Conservation (phyloP, 495 filamentous ascomycete genomes). For the Aspergillus haitiensis region DNA sequence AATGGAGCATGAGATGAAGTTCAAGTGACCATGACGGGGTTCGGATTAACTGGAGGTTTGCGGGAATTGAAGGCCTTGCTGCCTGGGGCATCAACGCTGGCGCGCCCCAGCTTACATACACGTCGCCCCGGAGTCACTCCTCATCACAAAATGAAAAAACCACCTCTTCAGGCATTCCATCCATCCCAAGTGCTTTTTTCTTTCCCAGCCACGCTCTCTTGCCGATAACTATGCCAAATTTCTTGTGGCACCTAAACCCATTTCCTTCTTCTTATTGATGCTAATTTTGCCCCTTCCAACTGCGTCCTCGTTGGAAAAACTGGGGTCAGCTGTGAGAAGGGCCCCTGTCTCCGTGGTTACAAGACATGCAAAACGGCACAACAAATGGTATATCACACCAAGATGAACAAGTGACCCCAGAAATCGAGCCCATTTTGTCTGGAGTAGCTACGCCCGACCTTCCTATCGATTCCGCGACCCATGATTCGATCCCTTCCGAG, state of each 20-base stretch:
- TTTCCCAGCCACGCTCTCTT: conserved; percentile 40
- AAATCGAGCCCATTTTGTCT: conserved; percentile 27
- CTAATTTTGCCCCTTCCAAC: conserved; percentile 59
- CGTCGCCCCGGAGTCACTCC: conserved; percentile 23
- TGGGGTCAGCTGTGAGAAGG: conserved; percentile 56
- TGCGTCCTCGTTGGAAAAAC: conserved; percentile 65
- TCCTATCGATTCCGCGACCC: conserved; percentile 29
- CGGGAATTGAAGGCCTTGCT: conserved; percentile 16
- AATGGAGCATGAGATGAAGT: conserved; percentile 29
- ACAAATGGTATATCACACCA: conserved; percentile 48
- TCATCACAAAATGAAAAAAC: conserved; percentile 44
- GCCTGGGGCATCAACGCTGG: conserved; percentile 25
- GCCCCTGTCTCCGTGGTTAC: conserved; percentile 51
- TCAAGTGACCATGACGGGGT: conserved; percentile 36
- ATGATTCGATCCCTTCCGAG: conserved; percentile 33
- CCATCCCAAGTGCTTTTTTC: conserved; percentile 34
- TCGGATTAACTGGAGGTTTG: conserved; percentile 35
- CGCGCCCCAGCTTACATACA: conserved; percentile 37
- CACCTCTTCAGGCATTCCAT: conserved; percentile 44
- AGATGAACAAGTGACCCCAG: conserved; percentile 48
- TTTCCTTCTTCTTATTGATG: conserved; percentile 62
- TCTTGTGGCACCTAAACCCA: conserved; percentile 51
- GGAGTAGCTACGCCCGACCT: conserved; percentile 31
- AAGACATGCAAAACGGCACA: conserved; percentile 62
- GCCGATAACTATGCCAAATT: conserved; percentile 64